A percentile compares a stretch with the other conserved stretches of the same genome.
Evolutionary conservation across 73 alveolate genomes (phyloP).

Genomic region (Paramecium sexaurelia): DNA sequence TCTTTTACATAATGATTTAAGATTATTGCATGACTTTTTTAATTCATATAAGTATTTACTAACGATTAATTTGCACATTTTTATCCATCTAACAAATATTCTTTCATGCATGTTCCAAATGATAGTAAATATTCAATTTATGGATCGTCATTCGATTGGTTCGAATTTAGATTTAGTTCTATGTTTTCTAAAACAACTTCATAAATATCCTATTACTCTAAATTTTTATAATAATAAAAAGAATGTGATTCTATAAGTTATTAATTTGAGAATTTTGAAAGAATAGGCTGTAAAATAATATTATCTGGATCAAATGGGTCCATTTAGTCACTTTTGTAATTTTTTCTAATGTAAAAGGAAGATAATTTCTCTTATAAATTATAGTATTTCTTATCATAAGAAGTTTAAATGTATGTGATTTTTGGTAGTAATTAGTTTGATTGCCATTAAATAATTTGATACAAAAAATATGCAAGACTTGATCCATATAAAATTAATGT

Average conservation of each 20-base stretch:
- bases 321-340: background rate
- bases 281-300: background rate
- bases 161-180: background rate
- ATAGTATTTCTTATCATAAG: background rate
- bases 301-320: conserved; percentile 36
- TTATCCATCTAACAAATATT: background rate
- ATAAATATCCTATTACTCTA: background rate
- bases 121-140: background rate
- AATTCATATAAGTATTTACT: background rate
- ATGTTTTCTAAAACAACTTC: background rate
- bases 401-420: background rate
- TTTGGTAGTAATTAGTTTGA: conserved; percentile 2
- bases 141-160: background rate
- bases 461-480: conserved; percentile 5
- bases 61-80: conserved; percentile 17
- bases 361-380: background rate
- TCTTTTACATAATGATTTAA: background rate
- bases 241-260: background rate
- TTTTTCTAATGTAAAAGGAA: background rate
- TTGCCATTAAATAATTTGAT: conserved; percentile 6
- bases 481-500: background rate
- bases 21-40: background rate
- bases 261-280: background rate
- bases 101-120: background rate
- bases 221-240: background rate